Conservation (phyloP, 805 yeast species). For the Candida endomychidarum region DNA sequence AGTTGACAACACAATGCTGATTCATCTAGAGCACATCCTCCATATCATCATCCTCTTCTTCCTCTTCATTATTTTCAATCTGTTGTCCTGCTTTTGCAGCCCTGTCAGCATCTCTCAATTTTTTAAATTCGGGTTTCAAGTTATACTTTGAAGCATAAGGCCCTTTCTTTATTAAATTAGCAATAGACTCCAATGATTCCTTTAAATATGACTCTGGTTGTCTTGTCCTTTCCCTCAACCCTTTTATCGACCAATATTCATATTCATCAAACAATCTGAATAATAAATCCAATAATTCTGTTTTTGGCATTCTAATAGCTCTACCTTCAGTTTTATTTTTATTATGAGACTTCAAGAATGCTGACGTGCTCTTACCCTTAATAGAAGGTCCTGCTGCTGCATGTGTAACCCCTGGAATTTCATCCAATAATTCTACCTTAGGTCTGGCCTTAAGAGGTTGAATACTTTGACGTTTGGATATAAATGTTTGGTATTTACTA, state of each 20-base stretch:
- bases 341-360: conserved; percentile 52
- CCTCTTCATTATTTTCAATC: conserved; percentile 44
- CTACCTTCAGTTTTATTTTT: conserved; percentile 69
- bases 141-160: conserved; percentile 93
- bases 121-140: conserved; percentile 85
- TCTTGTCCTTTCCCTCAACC: conserved; percentile 86
- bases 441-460: conserved; percentile 52
- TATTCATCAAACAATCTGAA: conserved; percentile 91
- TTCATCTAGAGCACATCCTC: conserved; percentile 61
- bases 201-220: conserved; percentile 94
- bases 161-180: conserved; percentile 86
- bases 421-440: conserved; percentile 68
- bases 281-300: conserved; percentile 82
- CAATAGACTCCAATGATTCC: conserved; percentile 88
- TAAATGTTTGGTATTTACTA: conserved; percentile 64
- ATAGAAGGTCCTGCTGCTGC: conserved; percentile 85
- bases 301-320: conserved; percentile 91
- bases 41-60: conserved; percentile 72
- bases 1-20: too few species aligned
- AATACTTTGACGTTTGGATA: conserved; percentile 51
- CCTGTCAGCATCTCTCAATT: conserved; percentile 72
- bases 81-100: conserved; percentile 60
- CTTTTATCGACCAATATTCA: conserved; percentile 96
- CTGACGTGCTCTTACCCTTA: conserved; percentile 57
- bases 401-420: conserved; percentile 84